Conservation (phyloP, 345 rosid species). For the Linum trigynum region DNA sequence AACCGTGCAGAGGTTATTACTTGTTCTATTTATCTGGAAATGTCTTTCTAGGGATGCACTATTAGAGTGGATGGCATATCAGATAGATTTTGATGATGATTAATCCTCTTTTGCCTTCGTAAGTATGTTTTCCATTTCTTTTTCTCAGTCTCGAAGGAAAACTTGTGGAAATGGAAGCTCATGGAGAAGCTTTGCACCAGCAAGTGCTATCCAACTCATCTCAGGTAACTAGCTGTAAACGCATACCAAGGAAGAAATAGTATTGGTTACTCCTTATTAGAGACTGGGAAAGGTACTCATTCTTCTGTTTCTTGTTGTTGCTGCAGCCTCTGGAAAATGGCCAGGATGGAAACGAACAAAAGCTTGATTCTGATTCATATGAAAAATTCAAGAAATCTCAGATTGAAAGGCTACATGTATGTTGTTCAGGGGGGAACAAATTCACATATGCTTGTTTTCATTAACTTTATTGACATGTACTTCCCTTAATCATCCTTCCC, state of each 20-base stretch:
- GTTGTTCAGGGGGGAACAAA: neutral
- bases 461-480: neutral
- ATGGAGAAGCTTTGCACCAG: neutral
- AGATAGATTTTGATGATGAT: neutral
- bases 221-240: constrained; percentile 1
- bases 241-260: neutral
- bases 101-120: neutral
- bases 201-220: constrained; percentile 4
- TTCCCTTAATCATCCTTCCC: neutral
- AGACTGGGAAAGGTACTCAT: neutral
- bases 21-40: neutral
- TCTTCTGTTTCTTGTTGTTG: neutral
- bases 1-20: constrained; percentile 3
- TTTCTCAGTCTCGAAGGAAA: constrained; percentile 4
- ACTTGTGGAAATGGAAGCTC: constrained; percentile 4
- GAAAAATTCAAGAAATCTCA: neutral
- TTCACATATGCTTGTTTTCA: neutral
- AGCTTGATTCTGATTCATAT: neutral
- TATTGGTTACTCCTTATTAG: neutral
- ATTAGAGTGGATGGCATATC: neutral
- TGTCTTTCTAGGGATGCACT: neutral
- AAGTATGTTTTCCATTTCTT: neutral
- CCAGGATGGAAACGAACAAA: constrained; percentile 1
- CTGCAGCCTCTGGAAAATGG: constrained; percentile 6
- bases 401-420: constrained; percentile 11